Evolutionary conservation across 768 basidiomycete species (phyloP).

Genomic region (Candolleomyces aberdarensis): DNA sequence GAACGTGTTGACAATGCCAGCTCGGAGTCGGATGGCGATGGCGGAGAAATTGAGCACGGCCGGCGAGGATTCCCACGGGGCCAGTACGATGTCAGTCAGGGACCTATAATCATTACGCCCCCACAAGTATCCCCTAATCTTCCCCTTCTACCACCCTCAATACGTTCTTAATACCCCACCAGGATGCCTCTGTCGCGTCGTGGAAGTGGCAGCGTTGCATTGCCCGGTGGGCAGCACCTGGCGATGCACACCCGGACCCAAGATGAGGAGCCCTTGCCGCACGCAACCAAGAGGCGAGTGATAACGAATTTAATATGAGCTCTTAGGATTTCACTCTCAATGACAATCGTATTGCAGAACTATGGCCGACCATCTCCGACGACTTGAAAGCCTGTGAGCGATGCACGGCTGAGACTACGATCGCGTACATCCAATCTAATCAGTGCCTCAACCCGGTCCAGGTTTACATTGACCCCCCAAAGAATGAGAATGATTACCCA

Average conservation of each 20-base stretch:
- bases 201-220: constrained; percentile 70
- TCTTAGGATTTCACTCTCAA: constrained; percentile 13
- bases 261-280: constrained; percentile 83
- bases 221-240: constrained; percentile 74
- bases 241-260: constrained; percentile 88
- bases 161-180: constrained; percentile 3
- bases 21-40: no score
- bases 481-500: constrained; percentile 97
- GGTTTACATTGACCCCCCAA: constrained; percentile 85
- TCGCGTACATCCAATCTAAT: constrained; percentile 8
- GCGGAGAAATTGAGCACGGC: no score
- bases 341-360: constrained; percentile 46
- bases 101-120: no score
- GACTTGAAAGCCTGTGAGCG: constrained; percentile 82
- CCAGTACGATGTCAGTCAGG: no score
- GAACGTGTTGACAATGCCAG: no score
- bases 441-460: constrained; percentile 21
- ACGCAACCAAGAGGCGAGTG: constrained; percentile 87
- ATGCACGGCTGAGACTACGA: constrained; percentile 5
- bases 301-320: neutral
- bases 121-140: neutral
- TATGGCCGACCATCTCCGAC: constrained; percentile 91
- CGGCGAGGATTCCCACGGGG: no score
- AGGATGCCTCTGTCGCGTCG: constrained; percentile 69
- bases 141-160: neutral